Evolutionary conservation across 306 rosid species (phyloP).

Genomic region (Myrica gale): DNA sequence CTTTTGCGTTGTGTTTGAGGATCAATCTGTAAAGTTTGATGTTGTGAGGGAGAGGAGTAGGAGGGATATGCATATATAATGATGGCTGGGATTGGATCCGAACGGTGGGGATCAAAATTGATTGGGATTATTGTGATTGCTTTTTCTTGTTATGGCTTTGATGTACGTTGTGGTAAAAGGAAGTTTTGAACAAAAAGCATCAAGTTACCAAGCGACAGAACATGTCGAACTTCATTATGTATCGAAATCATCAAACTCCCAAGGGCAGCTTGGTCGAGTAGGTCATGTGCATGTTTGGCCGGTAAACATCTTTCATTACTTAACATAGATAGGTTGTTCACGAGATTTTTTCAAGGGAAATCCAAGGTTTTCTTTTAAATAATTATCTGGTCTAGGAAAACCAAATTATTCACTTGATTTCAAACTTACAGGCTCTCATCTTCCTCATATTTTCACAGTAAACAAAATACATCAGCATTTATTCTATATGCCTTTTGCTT

Average conservation of each 20-base stretch:
- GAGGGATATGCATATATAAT: not conserved
- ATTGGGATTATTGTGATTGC: constrained; percentile 38
- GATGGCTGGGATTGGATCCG: constrained; percentile 21
- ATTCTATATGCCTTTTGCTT: not conserved
- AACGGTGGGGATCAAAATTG: constrained; percentile 41
- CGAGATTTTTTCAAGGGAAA: not conserved
- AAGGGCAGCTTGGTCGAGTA: constrained; percentile 61
- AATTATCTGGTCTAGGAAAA: not conserved
- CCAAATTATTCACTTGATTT: no score
- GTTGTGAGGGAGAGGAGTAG: not conserved
- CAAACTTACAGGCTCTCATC: no score
- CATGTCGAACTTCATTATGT: constrained; percentile 32
- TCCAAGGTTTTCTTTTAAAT: no score
- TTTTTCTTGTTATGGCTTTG: constrained; percentile 32
- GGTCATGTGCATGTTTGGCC: constrained; percentile 68
- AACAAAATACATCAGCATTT: no score
- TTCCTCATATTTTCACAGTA: no score
- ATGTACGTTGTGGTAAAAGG: constrained; percentile 61
- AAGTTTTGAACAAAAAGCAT: constrained; percentile 35
- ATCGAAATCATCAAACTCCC: constrained; percentile 44
- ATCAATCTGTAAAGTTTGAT: not conserved
- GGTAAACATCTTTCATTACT: constrained; percentile 38
- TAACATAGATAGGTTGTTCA: not conserved
- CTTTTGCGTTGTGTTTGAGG: not conserved
- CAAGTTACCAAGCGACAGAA: constrained; percentile 21